These are phyloP conservation scores for Neoascochyta sp. DNA, from an alignment of 2,329 filamentous ascomycete species.

Conservation along the genomic window DNA sequence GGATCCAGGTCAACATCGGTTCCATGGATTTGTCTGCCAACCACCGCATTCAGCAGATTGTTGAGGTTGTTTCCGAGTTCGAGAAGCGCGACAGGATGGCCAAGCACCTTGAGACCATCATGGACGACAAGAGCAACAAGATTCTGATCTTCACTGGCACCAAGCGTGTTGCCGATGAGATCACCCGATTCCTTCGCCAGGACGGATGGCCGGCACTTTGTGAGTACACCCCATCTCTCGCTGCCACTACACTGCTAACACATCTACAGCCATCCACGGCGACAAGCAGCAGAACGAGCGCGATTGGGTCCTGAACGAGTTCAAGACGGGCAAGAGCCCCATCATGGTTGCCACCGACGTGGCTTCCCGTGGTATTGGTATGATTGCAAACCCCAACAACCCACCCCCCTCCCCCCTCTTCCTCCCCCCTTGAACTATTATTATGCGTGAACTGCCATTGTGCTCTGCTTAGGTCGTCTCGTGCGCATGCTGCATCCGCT, in stretches of 20 bases:
- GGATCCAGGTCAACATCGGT: slow-evolving; percentile 98
- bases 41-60: slow-evolving; percentile 95
- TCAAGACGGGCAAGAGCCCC: slow-evolving; percentile 98
- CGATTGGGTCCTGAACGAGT: slow-evolving; percentile 98
- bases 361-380: slow-evolving; percentile 99
- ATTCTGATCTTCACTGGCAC: slow-evolving; percentile 84
- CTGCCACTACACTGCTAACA: slow-evolving; percentile 37
- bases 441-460: slow-evolving; percentile 61
- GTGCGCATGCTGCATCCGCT: slow-evolving; percentile 67
- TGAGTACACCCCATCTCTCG: slow-evolving; percentile 50
- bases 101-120: slow-evolving; percentile 95
- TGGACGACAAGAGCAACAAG: slow-evolving; percentile 96
- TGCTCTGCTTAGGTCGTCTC: slow-evolving; percentile 90
- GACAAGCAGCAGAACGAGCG: slow-evolving; percentile 99
- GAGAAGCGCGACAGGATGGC: slow-evolving; percentile 98
- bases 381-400: slow-evolving; percentile 65
- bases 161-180: slow-evolving; percentile 94
- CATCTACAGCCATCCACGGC: slow-evolving; percentile 77
- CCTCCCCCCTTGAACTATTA: slow-evolving; percentile 42
- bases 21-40: slow-evolving; percentile 95
- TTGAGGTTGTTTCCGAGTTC: slow-evolving; percentile 91
- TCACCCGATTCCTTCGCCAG: slow-evolving; percentile 93
- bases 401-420: slow-evolving; percentile 38
- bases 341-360: slow-evolving; percentile 99
- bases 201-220: slow-evolving; percentile 97